A percentile compares a stretch with the other conserved stretches of the same genome.
phyloP scores from a whole-genome alignment of 805 yeast species.

The Pichia californica region DNA sequence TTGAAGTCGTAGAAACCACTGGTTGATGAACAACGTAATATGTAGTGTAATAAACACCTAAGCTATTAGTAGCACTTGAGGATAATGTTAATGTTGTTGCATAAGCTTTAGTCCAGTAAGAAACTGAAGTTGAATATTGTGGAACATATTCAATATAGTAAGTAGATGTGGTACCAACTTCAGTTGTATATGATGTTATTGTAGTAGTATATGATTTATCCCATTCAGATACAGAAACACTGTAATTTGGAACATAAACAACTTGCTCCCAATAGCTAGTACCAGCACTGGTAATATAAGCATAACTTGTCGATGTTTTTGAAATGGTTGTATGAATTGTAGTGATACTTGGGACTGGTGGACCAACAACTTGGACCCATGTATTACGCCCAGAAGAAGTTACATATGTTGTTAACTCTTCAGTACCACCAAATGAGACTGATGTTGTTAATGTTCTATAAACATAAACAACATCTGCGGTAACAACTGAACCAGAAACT shows the following conservation, averaged over 20 bases:
- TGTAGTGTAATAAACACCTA: slow-evolving; percentile 5
- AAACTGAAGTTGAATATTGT: slow-evolving; percentile 3
- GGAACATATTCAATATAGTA: slow-evolving; percentile 8
- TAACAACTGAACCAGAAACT: no score
- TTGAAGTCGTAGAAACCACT: not conserved
- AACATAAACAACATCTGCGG: no score
- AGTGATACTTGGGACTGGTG: no score
- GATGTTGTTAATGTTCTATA: no score
- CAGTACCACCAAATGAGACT: no score
- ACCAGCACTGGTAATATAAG: not conserved
- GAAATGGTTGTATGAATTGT: no score
- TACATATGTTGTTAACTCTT: no score
- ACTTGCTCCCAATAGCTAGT: not conserved
- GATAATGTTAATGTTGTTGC: slow-evolving; percentile 1
- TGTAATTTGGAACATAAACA: not conserved
- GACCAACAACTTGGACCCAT: no score
- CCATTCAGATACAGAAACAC: slow-evolving; percentile 1
- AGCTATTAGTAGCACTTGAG: not conserved
- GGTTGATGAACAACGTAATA: slow-evolving; percentile 3
- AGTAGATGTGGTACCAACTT: not conserved
- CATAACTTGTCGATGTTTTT: not conserved
- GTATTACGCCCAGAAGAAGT: no score
- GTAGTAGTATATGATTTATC: not conserved
- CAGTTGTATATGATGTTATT: not conserved
- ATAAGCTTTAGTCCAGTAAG: slow-evolving; percentile 8